These are phyloP conservation scores for Cardiosporidium cionae DNA, from an alignment of 169 alveolate species.

Conservation along the genomic window DNA sequence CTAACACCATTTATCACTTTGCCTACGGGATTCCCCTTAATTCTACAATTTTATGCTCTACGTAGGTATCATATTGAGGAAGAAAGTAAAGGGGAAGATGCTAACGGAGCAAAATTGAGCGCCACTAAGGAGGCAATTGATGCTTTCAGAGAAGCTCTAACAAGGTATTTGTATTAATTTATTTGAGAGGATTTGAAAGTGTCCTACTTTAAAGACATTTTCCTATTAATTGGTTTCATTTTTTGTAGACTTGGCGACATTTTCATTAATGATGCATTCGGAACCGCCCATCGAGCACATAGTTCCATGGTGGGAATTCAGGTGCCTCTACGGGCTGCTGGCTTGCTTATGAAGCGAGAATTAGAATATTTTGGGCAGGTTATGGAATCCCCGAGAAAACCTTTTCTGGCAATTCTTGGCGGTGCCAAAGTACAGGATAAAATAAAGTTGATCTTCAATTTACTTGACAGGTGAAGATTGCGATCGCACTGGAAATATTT, in stretches of 20 bases:
- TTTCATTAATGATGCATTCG: conserved; percentile 96
- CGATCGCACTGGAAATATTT: neutral
- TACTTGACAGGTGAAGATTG: conserved; percentile 65
- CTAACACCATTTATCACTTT: too few species aligned
- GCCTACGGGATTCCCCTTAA: too few species aligned
- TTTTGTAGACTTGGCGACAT: conserved; percentile 93
- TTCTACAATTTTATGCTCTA: too few species aligned
- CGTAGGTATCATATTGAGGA: conserved; percentile 91
- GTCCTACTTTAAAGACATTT: neutral
- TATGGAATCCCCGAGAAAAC: conserved; percentile 86
- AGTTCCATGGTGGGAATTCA: conserved; percentile 92
- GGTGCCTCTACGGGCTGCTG: conserved; percentile 79
- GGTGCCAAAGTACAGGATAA: conserved; percentile 97
- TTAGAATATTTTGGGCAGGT: conserved; percentile 90
- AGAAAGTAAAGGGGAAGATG: conserved; percentile 91
- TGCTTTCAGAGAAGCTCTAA: conserved; percentile 79
- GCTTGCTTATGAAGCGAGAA: conserved; percentile 88
- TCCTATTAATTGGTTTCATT: too few species aligned
- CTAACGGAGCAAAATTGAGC: conserved; percentile 80
- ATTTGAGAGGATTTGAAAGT: too few species aligned
- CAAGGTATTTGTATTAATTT: conserved; percentile 81
- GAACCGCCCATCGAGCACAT: conserved; percentile 97
- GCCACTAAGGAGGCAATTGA: conserved; percentile 64
- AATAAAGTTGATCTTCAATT: conserved; percentile 84
- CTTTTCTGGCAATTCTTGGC: conserved; percentile 91